Base-by-base conservation (phyloP, 768 basidiomycete species). In the Serendipita sp. region DNA sequence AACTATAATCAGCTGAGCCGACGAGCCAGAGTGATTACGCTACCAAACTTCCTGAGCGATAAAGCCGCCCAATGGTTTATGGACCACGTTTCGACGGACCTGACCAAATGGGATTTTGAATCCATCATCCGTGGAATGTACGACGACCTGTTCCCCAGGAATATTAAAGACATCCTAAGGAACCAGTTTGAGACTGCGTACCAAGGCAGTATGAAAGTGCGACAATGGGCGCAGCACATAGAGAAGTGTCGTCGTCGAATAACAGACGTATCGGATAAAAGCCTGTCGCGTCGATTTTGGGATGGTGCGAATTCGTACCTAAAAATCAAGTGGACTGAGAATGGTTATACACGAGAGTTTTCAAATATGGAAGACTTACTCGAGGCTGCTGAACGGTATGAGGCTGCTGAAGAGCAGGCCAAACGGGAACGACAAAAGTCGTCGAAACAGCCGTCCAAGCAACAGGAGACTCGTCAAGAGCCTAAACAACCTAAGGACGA, bases 71-170 rank as follows among this genome's bases (percentile, higher is more conserved):
- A 74, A 11, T 76, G 74, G 44, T 77, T 75, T 45, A 67, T 69
- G 0, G 66, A 69, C n/a, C 67, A 71, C 13, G 73, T 77, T 0
- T 66, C 74, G 0, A 58, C 65, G 1, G 69, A 70, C 3, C 63
- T 69, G 0, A 63, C 70, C 2, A 43, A 68, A 0, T 77, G 75
- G 74, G 65, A 33, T 0, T 34, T 76, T 0, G 37, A 66, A 8
- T 29, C 68, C 1, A 76, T 76, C 64, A 76, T 75, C 62, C 27
- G 63, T 2, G 71, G 69, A 33, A 15, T 77, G n/a, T 76, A 75
- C 63, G 69, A 76, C 23, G 74, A 74, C 29, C 75, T 76, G 34
- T 77, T 77, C 67, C 75, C 75, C 0, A 55, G 70, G 0, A 66
- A 74, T 52, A 76, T 70, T 48, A 36, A 68, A 0, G 44, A 69